Evolutionary conservation across 2,329 filamentous ascomycete species (phyloP), one percentile per base, ranked within the genome.

Genomic region (Albophoma yamanashiensis): DNA sequence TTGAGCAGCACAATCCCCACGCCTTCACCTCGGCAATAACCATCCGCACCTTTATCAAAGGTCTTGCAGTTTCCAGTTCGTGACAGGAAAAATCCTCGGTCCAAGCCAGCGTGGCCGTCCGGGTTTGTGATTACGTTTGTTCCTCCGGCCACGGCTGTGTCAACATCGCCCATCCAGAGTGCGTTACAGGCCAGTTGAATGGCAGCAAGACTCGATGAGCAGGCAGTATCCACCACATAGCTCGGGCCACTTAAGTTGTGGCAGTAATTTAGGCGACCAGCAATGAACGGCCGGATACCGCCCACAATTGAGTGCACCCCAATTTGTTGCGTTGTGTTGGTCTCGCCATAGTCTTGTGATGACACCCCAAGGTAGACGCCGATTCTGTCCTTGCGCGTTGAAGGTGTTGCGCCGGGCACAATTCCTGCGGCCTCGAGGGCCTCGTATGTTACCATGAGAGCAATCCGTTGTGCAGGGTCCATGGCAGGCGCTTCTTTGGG

Each of bases 131-230:
- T 20, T 8, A 42, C 40, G n/a, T 42, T 42, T 22, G 90, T 76
- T 63, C 91, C 91, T 61, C 91, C 91, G 3, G 89, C 88, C 38
- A 92, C 84, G 1, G 89, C 91, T 11, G 88, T 92, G 68, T 94
- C 90, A 63, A 88, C 91, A 65, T 94, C 90, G 12, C 85, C 83
- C 7, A 78, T 78, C 79, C 83, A 85, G 0, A 90, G 78, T 0
- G 89, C 85, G 9, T 86, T 87, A 73, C 89, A 92, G 0, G 77
- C 76, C 1, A 89, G 75, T 64, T 90, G 85, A 42, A 92, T 85
- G 0, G 88, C 88, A 3, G 88, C 86, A 11, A 89, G 78, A 63
- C 86, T 88, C 0, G 88, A 91, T 0, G 88, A 91, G 68, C 89
- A 92, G 5, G 89, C 89, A n/a, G 89, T 91, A 65, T 92, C 89